Evolutionary conservation across 345 rosid genomes (phyloP).

Genomic region (Mallotus nudiflorus): DNA sequence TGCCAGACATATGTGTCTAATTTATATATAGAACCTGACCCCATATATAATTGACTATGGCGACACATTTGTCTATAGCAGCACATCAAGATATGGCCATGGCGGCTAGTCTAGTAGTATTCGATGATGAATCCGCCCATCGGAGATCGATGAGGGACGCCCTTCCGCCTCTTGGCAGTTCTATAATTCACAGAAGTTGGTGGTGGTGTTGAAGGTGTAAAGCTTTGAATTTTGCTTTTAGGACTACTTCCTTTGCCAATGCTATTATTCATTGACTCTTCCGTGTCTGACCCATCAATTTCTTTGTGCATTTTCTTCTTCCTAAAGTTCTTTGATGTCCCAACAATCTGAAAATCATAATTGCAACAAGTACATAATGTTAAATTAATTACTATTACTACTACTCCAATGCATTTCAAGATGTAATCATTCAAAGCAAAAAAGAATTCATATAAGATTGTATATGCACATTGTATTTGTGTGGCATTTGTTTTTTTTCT

Average conservation of each 20-base stretch:
- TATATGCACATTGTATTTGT: not conserved
- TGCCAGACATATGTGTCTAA: too few species aligned
- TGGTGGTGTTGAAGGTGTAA: slow-evolving; percentile 34
- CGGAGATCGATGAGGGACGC: slow-evolving; percentile 36
- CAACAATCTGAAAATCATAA: slow-evolving; percentile 50
- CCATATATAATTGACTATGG: too few species aligned
- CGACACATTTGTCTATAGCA: too few species aligned
- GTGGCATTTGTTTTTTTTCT: not conserved
- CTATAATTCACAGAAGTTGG: slow-evolving; percentile 24
- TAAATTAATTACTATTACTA: too few species aligned
- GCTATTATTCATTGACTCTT: slow-evolving; percentile 27
- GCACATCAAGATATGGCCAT: too few species aligned
- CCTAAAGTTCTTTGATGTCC: slow-evolving; percentile 53
- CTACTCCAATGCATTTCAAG: too few species aligned
- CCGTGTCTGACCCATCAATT: slow-evolving; percentile 21
- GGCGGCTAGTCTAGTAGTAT: not conserved
- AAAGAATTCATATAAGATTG: too few species aligned
- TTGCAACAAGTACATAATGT: too few species aligned
- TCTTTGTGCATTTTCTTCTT: slow-evolving; percentile 37
- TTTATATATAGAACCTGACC: too few species aligned
- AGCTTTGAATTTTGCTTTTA: slow-evolving; percentile 16
- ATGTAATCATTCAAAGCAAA: too few species aligned
- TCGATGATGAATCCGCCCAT: slow-evolving; percentile 30
- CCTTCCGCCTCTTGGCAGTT: slow-evolving; percentile 34
- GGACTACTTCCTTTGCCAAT: slow-evolving; percentile 1